Base-by-base conservation (phyloP, 208 protist genomes). In the Vickermania ingenoplastis region DNA sequence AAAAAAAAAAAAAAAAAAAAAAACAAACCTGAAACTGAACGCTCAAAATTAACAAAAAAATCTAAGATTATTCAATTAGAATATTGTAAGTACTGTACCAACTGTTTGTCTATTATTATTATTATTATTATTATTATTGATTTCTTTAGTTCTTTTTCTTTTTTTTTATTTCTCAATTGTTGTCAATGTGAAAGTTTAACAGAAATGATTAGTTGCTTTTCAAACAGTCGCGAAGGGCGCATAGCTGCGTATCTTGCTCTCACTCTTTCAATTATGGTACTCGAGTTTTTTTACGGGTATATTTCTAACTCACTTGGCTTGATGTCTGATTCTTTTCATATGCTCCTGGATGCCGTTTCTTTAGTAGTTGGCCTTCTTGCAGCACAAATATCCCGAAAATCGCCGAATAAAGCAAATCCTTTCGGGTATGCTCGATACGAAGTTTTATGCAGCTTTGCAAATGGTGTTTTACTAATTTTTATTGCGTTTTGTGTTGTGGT, bases 241-340 rank as follows among this genome's bases (percentile, higher is more conserved):
- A 57, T 91, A 2, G 64, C 69, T 58, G 56, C 89, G 41, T 94
- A 90, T 75, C 63, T 96, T 22, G 4, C 81, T 5, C 56, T 91
- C 13, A 96, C 81, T n/a, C 4, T 81, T 5, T 22, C 59, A 3
- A 78, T 92, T 17, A 94, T 92, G 87, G 13, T 85, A 71, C 54
- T 96, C 5, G 91, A 96, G 69, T 73, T 94, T 28, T 2, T 81
- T 22, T 94, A 94, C 71, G 91, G 87, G 24, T 31, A 92, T 51
- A 57, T 66, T 0, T 69, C 58, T 1, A 92, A 92, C 31, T 94
- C 86, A 23, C 52, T 94, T 0, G 95, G 96, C 17, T 67, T 99
- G 1, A 92, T 99, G 48, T 95, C 91, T 0, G 97, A 99, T 81
- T 86, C 89, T 2, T 97, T 97, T 61, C 97, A 99, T 72, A 99